Evolutionary conservation across 768 basidiomycete genomes (phyloP).

Genomic region (Tulasnella sp.): DNA sequence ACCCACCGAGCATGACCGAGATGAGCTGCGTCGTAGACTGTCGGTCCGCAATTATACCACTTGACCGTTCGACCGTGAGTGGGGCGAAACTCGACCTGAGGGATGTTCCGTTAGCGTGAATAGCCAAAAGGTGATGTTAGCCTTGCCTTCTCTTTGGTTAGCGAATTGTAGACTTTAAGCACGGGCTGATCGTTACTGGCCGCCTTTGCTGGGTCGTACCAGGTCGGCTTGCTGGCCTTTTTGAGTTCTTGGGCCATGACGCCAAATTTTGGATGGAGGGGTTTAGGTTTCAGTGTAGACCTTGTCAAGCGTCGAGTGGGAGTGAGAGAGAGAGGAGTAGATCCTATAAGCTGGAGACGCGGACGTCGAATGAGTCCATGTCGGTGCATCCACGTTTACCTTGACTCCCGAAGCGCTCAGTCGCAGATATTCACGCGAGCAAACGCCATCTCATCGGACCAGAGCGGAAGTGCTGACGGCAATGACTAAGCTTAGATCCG

Average conservation of each 20-base stretch:
- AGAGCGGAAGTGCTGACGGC: neutral
- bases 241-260: constrained; percentile 6
- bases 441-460: neutral
- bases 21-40: constrained; percentile 95
- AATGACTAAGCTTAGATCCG: neutral
- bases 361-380: constrained; percentile 1
- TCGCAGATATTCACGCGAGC: neutral
- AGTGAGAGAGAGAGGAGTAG: neutral
- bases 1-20: constrained; percentile 94
- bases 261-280: neutral
- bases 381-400: neutral
- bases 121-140: neutral
- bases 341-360: neutral
- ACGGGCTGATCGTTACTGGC: constrained; percentile 40
- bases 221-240: constrained; percentile 6
- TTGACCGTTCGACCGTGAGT: constrained; percentile 54
- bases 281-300: neutral
- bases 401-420: constrained; percentile 2
- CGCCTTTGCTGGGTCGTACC: neutral
- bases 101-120: neutral
- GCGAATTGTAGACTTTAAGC: constrained; percentile 81
- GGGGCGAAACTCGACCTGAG: constrained; percentile 66
- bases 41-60: constrained; percentile 99
- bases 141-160: constrained; percentile 78
- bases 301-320: neutral